Conservation (phyloP, 371 early-diverging fungal genomes). For the Umbelopsis sp. region DNA sequence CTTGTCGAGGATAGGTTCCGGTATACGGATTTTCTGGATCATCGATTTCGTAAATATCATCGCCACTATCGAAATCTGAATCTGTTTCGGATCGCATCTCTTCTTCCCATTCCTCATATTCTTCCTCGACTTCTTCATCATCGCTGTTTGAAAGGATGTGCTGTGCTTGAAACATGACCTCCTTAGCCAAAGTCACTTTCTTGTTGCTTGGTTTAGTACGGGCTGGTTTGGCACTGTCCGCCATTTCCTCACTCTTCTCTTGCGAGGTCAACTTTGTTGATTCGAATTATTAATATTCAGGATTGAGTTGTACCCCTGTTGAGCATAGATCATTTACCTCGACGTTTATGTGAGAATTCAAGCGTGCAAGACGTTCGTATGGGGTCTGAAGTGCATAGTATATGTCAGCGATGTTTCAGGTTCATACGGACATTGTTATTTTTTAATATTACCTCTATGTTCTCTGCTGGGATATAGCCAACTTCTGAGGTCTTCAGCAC, state of each 20-base stretch:
- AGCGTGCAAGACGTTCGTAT: conserved; percentile 86
- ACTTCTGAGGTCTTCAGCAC: conserved; percentile 86
- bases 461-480: conserved; percentile 97
- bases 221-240: neutral
- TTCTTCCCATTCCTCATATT: conserved; percentile 52
- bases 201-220: conserved; percentile 28
- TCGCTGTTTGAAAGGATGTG: conserved; percentile 53
- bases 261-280: neutral
- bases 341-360: conserved; percentile 88
- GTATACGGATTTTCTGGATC: conserved; percentile 2
- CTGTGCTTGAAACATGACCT: conserved; percentile 54
- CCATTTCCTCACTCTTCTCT: neutral
- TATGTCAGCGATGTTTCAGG: neutral
- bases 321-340: conserved; percentile 31
- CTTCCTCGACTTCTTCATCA: conserved; percentile 57
- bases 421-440: neutral
- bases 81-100: conserved; percentile 16
- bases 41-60: conserved; percentile 13
- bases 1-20: neutral
- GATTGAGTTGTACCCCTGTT: too few species aligned
- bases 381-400: conserved; percentile 65
- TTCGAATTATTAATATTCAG: neutral
- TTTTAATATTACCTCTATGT: conserved; percentile 74
- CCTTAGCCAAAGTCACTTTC: conserved; percentile 45
- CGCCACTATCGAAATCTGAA: conserved; percentile 3